phyloP scores from a whole-genome alignment of 2,329 filamentous ascomycete genomes.

The Acrodontium crateriforme region DNA sequence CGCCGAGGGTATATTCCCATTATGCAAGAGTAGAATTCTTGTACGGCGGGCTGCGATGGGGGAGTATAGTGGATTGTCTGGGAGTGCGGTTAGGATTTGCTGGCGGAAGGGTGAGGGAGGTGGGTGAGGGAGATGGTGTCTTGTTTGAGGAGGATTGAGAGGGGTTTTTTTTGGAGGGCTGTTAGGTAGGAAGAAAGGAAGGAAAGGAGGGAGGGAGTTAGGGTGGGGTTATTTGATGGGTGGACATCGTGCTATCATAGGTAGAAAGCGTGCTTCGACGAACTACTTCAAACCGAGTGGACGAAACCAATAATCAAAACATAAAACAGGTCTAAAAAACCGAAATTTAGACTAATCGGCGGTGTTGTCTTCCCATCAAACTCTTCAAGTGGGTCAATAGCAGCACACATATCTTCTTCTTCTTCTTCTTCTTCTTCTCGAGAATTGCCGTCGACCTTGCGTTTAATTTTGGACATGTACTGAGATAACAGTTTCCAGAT shows the following conservation, averaged over 20 bases:
- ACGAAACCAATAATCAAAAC: conserved; percentile 48
- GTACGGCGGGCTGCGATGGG: conserved; percentile 33
- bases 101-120: conserved; percentile 26
- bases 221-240: not conserved
- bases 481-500: too few species aligned
- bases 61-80: too few species aligned
- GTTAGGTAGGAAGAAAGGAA: conserved; percentile 40
- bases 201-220: conserved; percentile 29
- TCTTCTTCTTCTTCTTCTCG: conserved; percentile 2
- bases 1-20: conserved; percentile 41
- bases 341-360: conserved; percentile 39
- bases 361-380: conserved; percentile 39
- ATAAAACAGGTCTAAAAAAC: conserved; percentile 48
- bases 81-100: too few species aligned
- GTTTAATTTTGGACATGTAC: too few species aligned
- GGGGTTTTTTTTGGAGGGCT: conserved; percentile 46
- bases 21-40: conserved; percentile 45
- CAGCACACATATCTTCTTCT: conserved; percentile 21
- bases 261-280: too few species aligned
- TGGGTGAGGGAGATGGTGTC: conserved; percentile 32
- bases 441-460: too few species aligned
- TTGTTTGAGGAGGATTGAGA: conserved; percentile 30
- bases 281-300: not conserved
- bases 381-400: conserved; percentile 32
- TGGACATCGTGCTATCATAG: not conserved